Evolutionary conservation across 2,329 filamentous ascomycete genomes (phyloP).

Genomic region (Penicillium hordei): DNA sequence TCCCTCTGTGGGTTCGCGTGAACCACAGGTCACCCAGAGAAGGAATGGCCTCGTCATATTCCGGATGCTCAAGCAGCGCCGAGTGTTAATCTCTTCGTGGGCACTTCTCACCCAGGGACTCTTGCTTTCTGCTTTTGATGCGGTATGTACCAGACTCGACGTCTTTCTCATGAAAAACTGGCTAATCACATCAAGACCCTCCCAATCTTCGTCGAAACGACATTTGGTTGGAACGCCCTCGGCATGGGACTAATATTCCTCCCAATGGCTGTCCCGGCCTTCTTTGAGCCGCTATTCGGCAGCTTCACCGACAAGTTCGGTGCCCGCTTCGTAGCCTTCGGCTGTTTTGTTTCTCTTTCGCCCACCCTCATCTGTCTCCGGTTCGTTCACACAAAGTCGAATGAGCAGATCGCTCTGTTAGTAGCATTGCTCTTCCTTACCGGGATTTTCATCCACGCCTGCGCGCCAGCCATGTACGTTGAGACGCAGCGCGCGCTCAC

Average conservation of each 20-base stretch:
- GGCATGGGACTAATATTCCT: conserved; percentile 61
- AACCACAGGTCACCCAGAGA: neutral
- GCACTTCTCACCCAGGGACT: conserved; percentile 53
- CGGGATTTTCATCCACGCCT: conserved; percentile 59
- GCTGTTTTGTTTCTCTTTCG: conserved; percentile 55
- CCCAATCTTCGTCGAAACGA: conserved; percentile 55
- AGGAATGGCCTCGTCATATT: conserved; percentile 18
- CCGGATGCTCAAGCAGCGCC: conserved; percentile 39
- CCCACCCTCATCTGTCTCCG: conserved; percentile 66
- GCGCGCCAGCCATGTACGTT: conserved; percentile 67
- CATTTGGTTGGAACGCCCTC: conserved; percentile 57
- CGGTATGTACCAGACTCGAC: conserved; percentile 24
- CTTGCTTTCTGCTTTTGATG: conserved; percentile 55
- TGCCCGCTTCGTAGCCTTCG: conserved; percentile 59
- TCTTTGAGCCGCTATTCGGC: conserved; percentile 60
- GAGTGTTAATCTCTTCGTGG: conserved; percentile 58
- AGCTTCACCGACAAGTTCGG: conserved; percentile 57
- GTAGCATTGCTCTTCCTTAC: conserved; percentile 61
- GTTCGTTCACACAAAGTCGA: conserved; percentile 58
- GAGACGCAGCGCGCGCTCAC: conserved; percentile 60
- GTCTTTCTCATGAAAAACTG: neutral
- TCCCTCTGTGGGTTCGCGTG: neutral
- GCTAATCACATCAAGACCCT: conserved; percentile 32
- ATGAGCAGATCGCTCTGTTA: conserved; percentile 64
- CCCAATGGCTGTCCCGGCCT: conserved; percentile 60